These are phyloP conservation scores for Prunella vulgaris DNA, from an alignment of 257 asterid genomes.

Conservation along the genomic window DNA sequence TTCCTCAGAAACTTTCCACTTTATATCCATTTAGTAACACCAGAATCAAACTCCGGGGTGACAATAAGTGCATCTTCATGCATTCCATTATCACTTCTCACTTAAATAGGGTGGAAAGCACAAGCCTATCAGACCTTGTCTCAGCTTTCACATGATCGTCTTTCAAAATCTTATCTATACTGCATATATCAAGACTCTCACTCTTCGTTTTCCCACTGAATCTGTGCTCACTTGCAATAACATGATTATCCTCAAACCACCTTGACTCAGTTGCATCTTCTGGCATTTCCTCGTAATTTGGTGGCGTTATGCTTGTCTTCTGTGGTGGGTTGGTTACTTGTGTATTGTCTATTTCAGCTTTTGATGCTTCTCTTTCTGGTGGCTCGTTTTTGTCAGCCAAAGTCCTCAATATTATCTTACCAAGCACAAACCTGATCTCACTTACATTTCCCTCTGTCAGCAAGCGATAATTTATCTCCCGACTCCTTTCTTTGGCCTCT, in stretches of 20 bases:
- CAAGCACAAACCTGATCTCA: slow-evolving; percentile 71
- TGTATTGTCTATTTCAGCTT: slow-evolving; percentile 19
- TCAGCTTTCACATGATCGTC: slow-evolving; percentile 15
- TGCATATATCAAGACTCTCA: neutral
- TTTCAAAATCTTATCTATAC: slow-evolving; percentile 2
- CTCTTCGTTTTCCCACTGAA: slow-evolving; percentile 8
- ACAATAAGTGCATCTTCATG: neutral
- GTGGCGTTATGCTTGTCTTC: slow-evolving; percentile 10
- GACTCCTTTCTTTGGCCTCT: slow-evolving; percentile 14
- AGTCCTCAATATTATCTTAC: slow-evolving; percentile 53
- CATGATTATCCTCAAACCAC: neutral
- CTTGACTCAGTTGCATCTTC: slow-evolving; percentile 23
- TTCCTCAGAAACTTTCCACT: neutral
- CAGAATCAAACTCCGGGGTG: neutral
- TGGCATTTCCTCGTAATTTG: slow-evolving; percentile 12
- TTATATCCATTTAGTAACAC: neutral
- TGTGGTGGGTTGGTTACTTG: slow-evolving; percentile 21
- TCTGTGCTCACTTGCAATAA: neutral
- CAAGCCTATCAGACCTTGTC: neutral
- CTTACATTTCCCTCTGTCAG: slow-evolving; percentile 36
- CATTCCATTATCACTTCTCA: slow-evolving; percentile 8
- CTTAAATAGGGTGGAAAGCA: slow-evolving; percentile 24
- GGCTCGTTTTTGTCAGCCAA: slow-evolving; percentile 27
- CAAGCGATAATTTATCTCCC: slow-evolving; percentile 32
- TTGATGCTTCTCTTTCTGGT: slow-evolving; percentile 14